phyloP scores from a whole-genome alignment of 768 basidiomycete species.

The Rubroboletus pulcherrimus region DNA sequence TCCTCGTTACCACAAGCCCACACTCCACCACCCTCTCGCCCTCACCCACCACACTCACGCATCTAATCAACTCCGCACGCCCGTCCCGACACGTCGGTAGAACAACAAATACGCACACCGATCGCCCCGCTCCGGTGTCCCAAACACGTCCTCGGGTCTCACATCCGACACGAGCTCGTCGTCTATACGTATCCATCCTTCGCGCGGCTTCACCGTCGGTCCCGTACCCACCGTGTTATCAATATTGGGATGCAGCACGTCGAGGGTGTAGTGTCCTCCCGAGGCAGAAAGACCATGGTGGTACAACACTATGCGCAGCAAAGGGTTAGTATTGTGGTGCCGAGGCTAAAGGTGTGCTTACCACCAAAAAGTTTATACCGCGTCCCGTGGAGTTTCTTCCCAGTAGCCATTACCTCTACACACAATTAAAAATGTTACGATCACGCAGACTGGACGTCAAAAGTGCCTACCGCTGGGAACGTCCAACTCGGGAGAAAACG shows the following conservation, averaged over 20 bases:
- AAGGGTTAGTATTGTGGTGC: not conserved
- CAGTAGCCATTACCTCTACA: constrained; percentile 59
- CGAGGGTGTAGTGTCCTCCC: constrained; percentile 94
- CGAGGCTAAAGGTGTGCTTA: constrained; percentile 30
- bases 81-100: constrained; percentile 56
- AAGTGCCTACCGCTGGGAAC: constrained; percentile 56
- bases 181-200: constrained; percentile 91
- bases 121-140: constrained; percentile 46
- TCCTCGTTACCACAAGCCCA: not conserved
- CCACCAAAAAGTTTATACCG: constrained; percentile 85
- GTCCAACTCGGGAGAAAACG: constrained; percentile 74
- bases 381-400: constrained; percentile 43
- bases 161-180: constrained; percentile 85
- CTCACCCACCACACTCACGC: not conserved
- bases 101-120: constrained; percentile 87
- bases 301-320: constrained; percentile 60
- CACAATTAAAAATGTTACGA: not conserved
- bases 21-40: not conserved
- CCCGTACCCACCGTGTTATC: constrained; percentile 34
- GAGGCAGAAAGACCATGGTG: constrained; percentile 90
- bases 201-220: constrained; percentile 34
- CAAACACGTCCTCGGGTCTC: constrained; percentile 66
- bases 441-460: not conserved
- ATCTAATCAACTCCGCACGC: constrained; percentile 12
- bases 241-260: constrained; percentile 74